A percentile compares a stretch with the other conserved stretches of the same genome.
Evolutionary conservation across 2,329 filamentous ascomycete genomes (phyloP).

Genomic region (Fusarium camptoceras): DNA sequence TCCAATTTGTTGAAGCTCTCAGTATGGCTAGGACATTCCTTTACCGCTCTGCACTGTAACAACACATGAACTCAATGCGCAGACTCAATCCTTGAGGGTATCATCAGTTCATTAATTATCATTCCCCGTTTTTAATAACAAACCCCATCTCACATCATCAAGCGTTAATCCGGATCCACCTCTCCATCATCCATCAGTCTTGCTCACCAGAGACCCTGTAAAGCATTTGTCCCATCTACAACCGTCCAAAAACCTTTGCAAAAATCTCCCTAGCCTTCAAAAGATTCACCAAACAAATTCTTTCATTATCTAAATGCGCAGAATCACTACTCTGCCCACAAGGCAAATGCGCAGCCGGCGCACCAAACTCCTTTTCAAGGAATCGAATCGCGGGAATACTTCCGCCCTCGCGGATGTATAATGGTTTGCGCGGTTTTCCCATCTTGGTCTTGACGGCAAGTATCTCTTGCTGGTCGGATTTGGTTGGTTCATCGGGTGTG

Average conservation of each 20-base stretch:
- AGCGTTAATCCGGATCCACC: not conserved
- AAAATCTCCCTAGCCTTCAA: conserved; percentile 95
- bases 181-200: too few relatives aligned
- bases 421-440: conserved; percentile 68
- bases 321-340: conserved; percentile 95
- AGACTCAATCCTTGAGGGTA: conserved; percentile 19
- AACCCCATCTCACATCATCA: conserved; percentile 12
- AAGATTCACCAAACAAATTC: conserved; percentile 87
- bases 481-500: conserved; percentile 22
- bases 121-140: conserved; percentile 12
- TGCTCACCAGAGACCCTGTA: too few relatives aligned
- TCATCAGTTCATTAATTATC: conserved; percentile 18
- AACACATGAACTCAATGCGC: not conserved
- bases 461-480: conserved; percentile 15
- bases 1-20: not conserved
- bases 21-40: not conserved
- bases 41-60: not conserved
- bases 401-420: conserved; percentile 96
- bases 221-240: conserved; percentile 53
- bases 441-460: conserved; percentile 31
- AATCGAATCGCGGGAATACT: conserved; percentile 96
- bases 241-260: conserved; percentile 80
- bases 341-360: conserved; percentile 90
- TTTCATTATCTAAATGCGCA: conserved; percentile 94
- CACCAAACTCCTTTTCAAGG: conserved; percentile 91